phyloP scores from a whole-genome alignment of 805 yeast species.

The Ogataea chonburiensis region DNA sequence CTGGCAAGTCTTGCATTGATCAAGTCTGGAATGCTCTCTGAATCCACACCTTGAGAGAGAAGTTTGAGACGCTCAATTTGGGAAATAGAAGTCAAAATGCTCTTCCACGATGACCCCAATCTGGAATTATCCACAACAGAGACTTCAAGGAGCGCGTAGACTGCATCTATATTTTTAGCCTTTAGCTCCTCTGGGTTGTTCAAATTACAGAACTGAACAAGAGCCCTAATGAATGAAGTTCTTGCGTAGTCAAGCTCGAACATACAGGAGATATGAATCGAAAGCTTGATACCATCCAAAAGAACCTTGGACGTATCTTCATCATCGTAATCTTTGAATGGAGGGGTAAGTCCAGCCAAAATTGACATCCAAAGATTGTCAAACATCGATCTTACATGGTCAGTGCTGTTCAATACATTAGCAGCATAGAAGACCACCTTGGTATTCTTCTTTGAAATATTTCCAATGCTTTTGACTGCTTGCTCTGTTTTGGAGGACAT shows the following conservation, averaged over 20 bases:
- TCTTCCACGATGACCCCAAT: slow-evolving; percentile 78
- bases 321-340: slow-evolving; percentile 86
- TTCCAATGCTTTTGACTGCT: slow-evolving; percentile 66
- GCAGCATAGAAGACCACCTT: slow-evolving; percentile 70
- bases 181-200: slow-evolving; percentile 77
- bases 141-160: slow-evolving; percentile 67
- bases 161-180: slow-evolving; percentile 77
- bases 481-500: slow-evolving; percentile 87
- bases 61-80: slow-evolving; percentile 90
- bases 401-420: slow-evolving; percentile 57
- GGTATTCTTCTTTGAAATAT: slow-evolving; percentile 42
- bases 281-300: slow-evolving; percentile 80
- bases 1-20: slow-evolving; percentile 68
- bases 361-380: slow-evolving; percentile 97
- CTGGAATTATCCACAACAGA: slow-evolving; percentile 79
- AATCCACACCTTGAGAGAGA: slow-evolving; percentile 83
- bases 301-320: slow-evolving; percentile 65
- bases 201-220: slow-evolving; percentile 81
- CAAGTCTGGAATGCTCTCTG: slow-evolving; percentile 82
- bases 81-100: slow-evolving; percentile 75
- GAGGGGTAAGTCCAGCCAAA: slow-evolving; percentile 90
- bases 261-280: slow-evolving; percentile 79
- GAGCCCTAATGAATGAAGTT: slow-evolving; percentile 84
- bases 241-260: slow-evolving; percentile 84
- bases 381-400: slow-evolving; percentile 89